These are phyloP conservation scores for Flaveria trinervia DNA, from an alignment of 129 eudicot species.

Conservation along the genomic window DNA sequence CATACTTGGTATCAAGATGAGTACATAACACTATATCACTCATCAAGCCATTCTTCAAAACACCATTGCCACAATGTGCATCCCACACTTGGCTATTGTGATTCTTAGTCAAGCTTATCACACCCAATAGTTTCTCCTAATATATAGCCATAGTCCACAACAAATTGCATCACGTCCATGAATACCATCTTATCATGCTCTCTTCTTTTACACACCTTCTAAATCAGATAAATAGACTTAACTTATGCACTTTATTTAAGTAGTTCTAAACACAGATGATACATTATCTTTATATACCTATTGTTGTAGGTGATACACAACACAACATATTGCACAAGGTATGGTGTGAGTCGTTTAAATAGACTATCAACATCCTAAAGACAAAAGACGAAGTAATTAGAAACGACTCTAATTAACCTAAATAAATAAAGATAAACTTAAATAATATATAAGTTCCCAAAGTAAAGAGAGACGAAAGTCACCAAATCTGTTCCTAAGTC, in stretches of 20 bases:
- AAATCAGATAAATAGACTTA: background rate
- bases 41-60: background rate
- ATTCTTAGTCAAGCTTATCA: background rate
- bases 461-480: background rate
- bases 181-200: background rate
- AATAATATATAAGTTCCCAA: background rate
- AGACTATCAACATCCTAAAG: background rate
- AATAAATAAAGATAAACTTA: background rate
- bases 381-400: slow-evolving; percentile 4
- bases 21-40: background rate
- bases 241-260: background rate
- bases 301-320: background rate
- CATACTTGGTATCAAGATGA: background rate
- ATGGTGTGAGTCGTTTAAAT: background rate
- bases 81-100: background rate
- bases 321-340: background rate
- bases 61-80: background rate
- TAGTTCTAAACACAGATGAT: background rate
- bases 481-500: background rate
- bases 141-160: background rate
- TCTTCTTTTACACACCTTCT: background rate
- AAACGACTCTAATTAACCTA: background rate
- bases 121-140: background rate
- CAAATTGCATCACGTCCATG: background rate
- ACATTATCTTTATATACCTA: background rate